These are phyloP conservation scores for Albophoma yamanashiensis DNA, from an alignment of 2,329 filamentous ascomycete species.

Conservation along the genomic window DNA sequence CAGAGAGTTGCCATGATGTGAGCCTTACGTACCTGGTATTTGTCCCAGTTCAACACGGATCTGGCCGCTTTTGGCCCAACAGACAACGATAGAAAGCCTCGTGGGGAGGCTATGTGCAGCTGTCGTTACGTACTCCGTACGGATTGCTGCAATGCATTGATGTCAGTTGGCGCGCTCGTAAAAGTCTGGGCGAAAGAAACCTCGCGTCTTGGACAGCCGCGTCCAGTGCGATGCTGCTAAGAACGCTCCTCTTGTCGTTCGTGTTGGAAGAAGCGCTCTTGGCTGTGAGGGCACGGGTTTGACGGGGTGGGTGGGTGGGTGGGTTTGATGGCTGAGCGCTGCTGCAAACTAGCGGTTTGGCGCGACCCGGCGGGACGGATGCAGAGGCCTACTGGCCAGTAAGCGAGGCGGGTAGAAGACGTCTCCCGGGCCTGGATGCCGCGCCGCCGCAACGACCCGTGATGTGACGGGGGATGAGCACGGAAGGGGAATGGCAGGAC, in stretches of 20 bases:
- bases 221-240: background rate
- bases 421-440: background rate
- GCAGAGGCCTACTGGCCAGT: background rate
- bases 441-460: background rate
- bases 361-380: conserved; percentile 4
- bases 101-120: background rate
- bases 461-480: background rate
- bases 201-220: background rate
- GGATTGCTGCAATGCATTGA: background rate
- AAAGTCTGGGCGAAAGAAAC: background rate
- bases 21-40: background rate
- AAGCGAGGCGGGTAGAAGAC: background rate
- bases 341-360: conserved; percentile 1
- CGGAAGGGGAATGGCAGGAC: background rate
- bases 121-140: background rate
- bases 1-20: background rate
- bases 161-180: background rate
- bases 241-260: background rate
- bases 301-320: background rate
- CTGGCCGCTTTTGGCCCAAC: background rate
- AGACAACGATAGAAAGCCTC: background rate
- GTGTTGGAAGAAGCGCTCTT: background rate
- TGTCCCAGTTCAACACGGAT: background rate
- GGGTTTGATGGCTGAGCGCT: background rate
- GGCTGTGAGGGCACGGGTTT: background rate